Conservation (phyloP, 176 grass and related monocot genomes). For the Phragmites australis region DNA sequence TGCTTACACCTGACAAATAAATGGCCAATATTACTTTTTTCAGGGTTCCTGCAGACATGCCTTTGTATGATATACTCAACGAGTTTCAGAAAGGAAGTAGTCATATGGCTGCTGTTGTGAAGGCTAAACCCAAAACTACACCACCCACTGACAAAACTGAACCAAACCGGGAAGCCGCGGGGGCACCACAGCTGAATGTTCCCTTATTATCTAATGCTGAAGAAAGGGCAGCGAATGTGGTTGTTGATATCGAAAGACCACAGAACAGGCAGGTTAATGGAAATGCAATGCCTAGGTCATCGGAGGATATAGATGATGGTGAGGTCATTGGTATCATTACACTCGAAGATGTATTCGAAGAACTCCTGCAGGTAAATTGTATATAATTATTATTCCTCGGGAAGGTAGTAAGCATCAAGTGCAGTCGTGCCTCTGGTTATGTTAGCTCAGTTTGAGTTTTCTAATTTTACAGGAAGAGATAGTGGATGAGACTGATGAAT, state of each 20-base stretch:
- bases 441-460: background rate
- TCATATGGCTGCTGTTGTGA: constrained; percentile 99
- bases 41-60: constrained; percentile 98
- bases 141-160: constrained; percentile 47
- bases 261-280: constrained; percentile 61
- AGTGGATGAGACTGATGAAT: constrained; percentile 98
- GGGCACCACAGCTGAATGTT: constrained; percentile 37
- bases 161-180: constrained; percentile 47
- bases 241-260: constrained; percentile 72
- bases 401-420: background rate
- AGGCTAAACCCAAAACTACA: constrained; percentile 60
- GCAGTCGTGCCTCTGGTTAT: no score
- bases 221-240: constrained; percentile 53
- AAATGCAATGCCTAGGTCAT: constrained; percentile 50
- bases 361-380: constrained; percentile 85
- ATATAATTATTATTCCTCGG: constrained; percentile 26
- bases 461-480: constrained; percentile 84
- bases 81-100: constrained; percentile 99
- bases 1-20: constrained; percentile 10
- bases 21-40: constrained; percentile 34
- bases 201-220: constrained; percentile 75
- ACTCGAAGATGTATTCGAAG: constrained; percentile 99
- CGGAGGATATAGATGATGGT: constrained; percentile 95
- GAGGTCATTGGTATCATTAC: constrained; percentile 99
- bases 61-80: constrained; percentile 98